phyloP scores from a whole-genome alignment of 805 yeast species.

The Wickerhamomyces ciferrii region DNA sequence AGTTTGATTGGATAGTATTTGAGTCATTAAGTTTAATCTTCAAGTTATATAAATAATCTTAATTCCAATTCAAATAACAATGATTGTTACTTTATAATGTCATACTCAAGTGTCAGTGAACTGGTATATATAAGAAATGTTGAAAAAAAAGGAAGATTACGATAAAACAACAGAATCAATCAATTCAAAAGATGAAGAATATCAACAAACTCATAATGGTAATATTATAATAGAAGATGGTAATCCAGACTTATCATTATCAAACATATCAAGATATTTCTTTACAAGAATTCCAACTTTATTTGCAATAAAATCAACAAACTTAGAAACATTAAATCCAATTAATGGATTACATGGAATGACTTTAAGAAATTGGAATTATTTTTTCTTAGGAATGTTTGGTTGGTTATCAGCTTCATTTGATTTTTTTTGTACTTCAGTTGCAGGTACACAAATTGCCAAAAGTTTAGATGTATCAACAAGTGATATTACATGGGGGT shows the following conservation, averaged over 20 bases:
- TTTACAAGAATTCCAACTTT: constrained; percentile 21
- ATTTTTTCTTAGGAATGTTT: constrained; percentile 50
- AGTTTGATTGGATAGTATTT: too few species aligned
- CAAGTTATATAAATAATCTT: too few species aligned
- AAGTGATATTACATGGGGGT: constrained; percentile 64
- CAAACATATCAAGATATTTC: constrained; percentile 13
- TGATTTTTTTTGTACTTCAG: constrained; percentile 62
- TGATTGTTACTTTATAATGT: too few species aligned
- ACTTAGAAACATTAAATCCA: constrained; percentile 32
- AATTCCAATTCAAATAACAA: too few species aligned
- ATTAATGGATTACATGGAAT: constrained; percentile 34
- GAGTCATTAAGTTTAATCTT: too few species aligned
- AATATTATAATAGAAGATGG: not conserved
- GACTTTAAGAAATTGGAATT: constrained; percentile 43
- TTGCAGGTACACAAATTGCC: constrained; percentile 50
- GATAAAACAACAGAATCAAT: too few species aligned
- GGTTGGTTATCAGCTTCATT: constrained; percentile 76
- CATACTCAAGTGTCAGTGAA: too few species aligned
- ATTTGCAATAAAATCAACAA: constrained; percentile 16
- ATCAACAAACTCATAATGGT: too few species aligned
- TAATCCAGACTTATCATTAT: constrained; percentile 7
- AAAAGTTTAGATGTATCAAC: constrained; percentile 37
- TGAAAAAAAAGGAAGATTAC: too few species aligned
- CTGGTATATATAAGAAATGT: too few species aligned
- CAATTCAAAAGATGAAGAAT: too few species aligned